Conservation (phyloP, 176 grass and related monocot genomes). For the Thinopyrum elongatum region DNA sequence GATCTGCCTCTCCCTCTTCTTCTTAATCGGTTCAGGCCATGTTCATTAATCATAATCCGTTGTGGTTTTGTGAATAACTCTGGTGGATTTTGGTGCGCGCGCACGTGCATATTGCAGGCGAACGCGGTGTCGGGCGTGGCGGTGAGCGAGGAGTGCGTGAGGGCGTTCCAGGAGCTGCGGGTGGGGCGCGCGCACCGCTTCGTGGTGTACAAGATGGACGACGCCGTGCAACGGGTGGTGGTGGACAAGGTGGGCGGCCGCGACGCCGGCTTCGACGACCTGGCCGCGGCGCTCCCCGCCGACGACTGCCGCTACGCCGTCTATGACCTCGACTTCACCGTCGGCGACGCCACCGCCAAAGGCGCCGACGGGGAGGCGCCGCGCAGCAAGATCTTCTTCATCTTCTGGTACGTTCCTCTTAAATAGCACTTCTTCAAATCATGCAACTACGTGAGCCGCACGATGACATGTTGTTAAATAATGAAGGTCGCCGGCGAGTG, state of each 20-base stretch:
- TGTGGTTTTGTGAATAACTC: not conserved
- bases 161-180: constrained; percentile 52
- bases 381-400: constrained; percentile 57
- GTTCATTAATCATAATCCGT: not conserved
- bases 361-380: constrained; percentile 17
- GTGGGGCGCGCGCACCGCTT: constrained; percentile 37
- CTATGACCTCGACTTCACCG: constrained; percentile 62
- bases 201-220: constrained; percentile 63
- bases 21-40: not conserved
- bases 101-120: not conserved
- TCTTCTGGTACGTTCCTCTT: constrained; percentile 24
- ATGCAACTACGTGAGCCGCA: too few relatives aligned
- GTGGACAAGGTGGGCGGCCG: constrained; percentile 48
- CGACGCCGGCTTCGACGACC: constrained; percentile 32
- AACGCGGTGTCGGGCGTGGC: constrained; percentile 48
- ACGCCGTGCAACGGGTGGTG: constrained; percentile 37
- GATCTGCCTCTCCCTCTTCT: not conserved
- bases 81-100: not conserved
- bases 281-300: constrained; percentile 44
- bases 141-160: constrained; percentile 48
- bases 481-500: constrained; percentile 42
- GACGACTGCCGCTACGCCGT: constrained; percentile 61
- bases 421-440: too few relatives aligned
- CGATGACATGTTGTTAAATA: too few relatives aligned
- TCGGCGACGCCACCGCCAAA: constrained; percentile 25